Conservation (phyloP, 2,329 filamentous ascomycete genomes). For the Beauveria medogensis region DNA sequence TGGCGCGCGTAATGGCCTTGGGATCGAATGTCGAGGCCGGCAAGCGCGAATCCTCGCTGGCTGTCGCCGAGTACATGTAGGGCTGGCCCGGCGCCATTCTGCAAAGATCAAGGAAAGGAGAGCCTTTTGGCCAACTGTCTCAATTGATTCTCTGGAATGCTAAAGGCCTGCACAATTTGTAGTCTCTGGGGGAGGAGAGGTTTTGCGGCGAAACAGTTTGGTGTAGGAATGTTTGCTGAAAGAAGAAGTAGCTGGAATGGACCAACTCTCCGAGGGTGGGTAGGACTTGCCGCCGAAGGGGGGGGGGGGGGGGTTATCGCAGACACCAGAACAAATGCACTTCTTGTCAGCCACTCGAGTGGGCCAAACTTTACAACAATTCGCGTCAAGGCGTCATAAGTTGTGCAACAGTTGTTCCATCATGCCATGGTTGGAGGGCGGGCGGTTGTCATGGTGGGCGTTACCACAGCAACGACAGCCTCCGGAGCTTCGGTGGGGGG, state of each 20-base stretch:
- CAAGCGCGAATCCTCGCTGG: constrained; percentile 41
- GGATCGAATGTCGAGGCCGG: constrained; percentile 66
- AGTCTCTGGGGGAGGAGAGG: background rate
- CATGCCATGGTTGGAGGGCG: background rate
- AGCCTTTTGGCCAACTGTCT: background rate
- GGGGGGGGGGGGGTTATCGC: background rate
- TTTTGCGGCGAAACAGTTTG: background rate
- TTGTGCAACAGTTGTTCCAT: background rate
- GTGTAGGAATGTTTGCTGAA: background rate
- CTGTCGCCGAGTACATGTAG: constrained; percentile 61
- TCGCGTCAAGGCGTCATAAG: background rate
- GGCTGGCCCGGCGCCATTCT: constrained; percentile 33
- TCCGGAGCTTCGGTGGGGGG: background rate
- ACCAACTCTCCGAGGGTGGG: background rate
- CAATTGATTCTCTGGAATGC: background rate
- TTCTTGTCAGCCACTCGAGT: background rate
- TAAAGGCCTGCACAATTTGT: background rate
- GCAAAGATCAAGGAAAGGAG: background rate
- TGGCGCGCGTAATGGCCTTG: constrained; percentile 74
- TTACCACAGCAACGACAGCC: background rate
- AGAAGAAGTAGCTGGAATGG: background rate
- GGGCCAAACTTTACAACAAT: background rate
- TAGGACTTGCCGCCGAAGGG: background rate
- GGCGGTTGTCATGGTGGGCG: constrained; percentile 5
- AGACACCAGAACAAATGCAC: background rate